Evolutionary conservation across 805 yeast genomes (phyloP).

Genomic region (Yamadazyma kitorensis): DNA sequence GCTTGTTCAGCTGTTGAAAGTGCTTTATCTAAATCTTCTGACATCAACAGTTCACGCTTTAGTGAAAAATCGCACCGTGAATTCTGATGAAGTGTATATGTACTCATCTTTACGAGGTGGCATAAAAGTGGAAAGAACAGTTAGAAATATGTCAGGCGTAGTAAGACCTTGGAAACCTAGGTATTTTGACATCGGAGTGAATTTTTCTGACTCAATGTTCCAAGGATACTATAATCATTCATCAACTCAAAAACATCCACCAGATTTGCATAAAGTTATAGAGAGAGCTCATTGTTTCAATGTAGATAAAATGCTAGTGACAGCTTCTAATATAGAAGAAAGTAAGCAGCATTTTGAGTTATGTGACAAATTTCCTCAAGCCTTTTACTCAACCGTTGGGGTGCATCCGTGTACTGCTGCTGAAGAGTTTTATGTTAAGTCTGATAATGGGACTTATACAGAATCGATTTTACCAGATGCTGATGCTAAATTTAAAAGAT

Average conservation of each 20-base stretch:
- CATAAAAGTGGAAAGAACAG: no score
- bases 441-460: constrained; percentile 17
- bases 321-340: constrained; percentile 78
- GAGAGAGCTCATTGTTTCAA: constrained; percentile 61
- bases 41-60: no score
- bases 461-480: constrained; percentile 32
- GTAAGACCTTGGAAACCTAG: constrained; percentile 20
- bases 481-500: constrained; percentile 42
- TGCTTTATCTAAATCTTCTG: constrained; percentile 9
- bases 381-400: constrained; percentile 71
- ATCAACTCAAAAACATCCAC: constrained; percentile 50
- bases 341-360: constrained; percentile 59
- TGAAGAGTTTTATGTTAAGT: constrained; percentile 32
- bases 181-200: constrained; percentile 55
- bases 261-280: constrained; percentile 65
- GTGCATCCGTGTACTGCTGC: constrained; percentile 92
- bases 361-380: constrained; percentile 34
- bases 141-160: no score
- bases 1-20: constrained; percentile 20
- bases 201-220: constrained; percentile 87
- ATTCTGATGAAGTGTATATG: no score
- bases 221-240: constrained; percentile 74
- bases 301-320: constrained; percentile 70
- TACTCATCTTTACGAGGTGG: no score
- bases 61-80: no score